A percentile compares a stretch with the other conserved stretches of the same genome.
Conservation (phyloP, 176 grass and related monocot genomes). For the Puccinellia tenuiflora region DNA sequence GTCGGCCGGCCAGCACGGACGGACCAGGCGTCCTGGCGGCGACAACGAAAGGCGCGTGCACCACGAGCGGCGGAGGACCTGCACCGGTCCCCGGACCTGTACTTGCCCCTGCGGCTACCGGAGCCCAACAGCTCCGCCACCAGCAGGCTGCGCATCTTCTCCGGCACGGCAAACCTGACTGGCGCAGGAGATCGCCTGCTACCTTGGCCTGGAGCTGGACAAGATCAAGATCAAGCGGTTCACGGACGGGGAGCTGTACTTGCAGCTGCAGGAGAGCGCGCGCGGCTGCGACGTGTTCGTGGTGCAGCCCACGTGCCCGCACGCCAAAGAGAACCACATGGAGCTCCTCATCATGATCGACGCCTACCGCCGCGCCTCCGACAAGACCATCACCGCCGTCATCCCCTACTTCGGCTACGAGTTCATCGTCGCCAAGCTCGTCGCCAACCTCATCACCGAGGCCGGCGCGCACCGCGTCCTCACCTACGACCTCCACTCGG, state of each 20-base stretch:
- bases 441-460: slow-evolving; percentile 82
- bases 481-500: slow-evolving; percentile 81
- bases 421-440: slow-evolving; percentile 78
- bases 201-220: slow-evolving; percentile 59
- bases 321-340: slow-evolving; percentile 84
- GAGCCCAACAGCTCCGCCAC: neutral
- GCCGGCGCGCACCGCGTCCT: slow-evolving; percentile 77
- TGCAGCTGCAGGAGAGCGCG: slow-evolving; percentile 81
- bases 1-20: no score
- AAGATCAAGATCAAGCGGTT: slow-evolving; percentile 76
- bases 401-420: slow-evolving; percentile 86
- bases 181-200: slow-evolving; percentile 61
- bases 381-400: slow-evolving; percentile 71
- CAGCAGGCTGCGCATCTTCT: slow-evolving; percentile 61
- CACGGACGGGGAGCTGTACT: slow-evolving; percentile 75
- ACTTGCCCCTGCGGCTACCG: neutral
- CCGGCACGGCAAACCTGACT: slow-evolving; percentile 77
- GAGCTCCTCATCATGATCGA: slow-evolving; percentile 87
- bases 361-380: slow-evolving; percentile 75
- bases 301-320: slow-evolving; percentile 74
- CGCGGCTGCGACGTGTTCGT: slow-evolving; percentile 76
- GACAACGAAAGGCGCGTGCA: no score
- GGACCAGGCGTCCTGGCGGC: no score
- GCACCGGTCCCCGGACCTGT: neutral
- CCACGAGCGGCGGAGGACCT: no score